Evolutionary conservation across 192 early-diverging fungal genomes (phyloP).

Genomic region (Spinellus fusiger): DNA sequence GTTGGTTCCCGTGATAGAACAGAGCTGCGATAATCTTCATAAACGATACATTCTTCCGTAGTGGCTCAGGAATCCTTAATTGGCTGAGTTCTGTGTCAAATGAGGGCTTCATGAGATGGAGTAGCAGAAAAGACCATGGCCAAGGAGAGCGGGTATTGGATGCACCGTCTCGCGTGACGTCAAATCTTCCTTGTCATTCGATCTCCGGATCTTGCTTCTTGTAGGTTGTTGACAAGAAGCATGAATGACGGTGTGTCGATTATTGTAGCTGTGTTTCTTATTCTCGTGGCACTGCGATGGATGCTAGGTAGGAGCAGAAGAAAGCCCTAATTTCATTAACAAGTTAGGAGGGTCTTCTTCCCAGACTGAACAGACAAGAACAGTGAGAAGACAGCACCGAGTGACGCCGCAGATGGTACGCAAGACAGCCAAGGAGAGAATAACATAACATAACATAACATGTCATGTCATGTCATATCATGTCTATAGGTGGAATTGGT

Average conservation of each 20-base stretch:
- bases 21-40: constrained; percentile 37
- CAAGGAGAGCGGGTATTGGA: neutral
- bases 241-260: constrained; percentile 59
- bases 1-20: constrained; percentile 34
- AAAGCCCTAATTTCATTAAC: neutral
- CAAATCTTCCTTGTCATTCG: neutral
- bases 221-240: neutral
- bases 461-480: neutral
- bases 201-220: constrained; percentile 1
- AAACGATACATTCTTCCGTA: constrained; percentile 32
- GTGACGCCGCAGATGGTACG: constrained; percentile 35
- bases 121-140: neutral
- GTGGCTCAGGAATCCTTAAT: constrained; percentile 25
- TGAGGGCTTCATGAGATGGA: neutral
- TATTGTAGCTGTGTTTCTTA: constrained; percentile 51
- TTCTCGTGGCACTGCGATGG: constrained; percentile 51
- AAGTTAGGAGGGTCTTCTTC: constrained; percentile 8
- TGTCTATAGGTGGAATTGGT: constrained; percentile 58
- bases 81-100: constrained; percentile 34
- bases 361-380: too few relatives aligned
- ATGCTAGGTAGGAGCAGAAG: constrained; percentile 36
- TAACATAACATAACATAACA: neutral
- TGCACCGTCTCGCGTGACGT: constrained; percentile 1
- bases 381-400: constrained; percentile 14
- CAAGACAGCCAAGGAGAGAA: neutral